Evolutionary conservation across 2,329 filamentous ascomycete genomes (phyloP), one percentile per base, ranked within the genome.

Genomic region (Geoglossum cookeanum): DNA sequence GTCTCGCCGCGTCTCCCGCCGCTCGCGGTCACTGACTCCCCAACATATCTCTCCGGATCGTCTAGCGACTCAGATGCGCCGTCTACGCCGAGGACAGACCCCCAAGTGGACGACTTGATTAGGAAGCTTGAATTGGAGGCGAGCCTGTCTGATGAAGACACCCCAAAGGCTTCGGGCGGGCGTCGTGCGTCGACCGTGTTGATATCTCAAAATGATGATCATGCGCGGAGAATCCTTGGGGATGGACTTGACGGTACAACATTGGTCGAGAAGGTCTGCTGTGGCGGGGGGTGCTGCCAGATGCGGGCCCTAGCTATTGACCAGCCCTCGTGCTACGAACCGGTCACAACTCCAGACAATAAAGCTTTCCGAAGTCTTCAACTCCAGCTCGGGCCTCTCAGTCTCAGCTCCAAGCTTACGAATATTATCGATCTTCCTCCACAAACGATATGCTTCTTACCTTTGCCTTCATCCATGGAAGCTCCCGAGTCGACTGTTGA

Each of bases 351-450:
- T 1, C 90, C 91, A 1, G 81, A 92, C 68, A 97, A 94, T 64
- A 78, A 84, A 59, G 92, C 92, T 15, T 98, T 86, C 72, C 78
- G 80, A 58, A 87, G 84, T 59, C 76, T 98, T 54, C 76, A 82
- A 56, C 77, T 97, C 63, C 85, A 84, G 64, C 76, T 97, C 59
- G 81, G 81, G 58, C 77, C 82, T 35, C 80, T 97, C 56, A 85
- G 84, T 4, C 70, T 81, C 59, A 76, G 81, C 60, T 87, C 81
- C 55, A 74, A 78, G 17, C 74, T 97, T 60, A 87, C 83, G 45
- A 83, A 81, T 63, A 72, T 90, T 29, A 75, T 79, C 57, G 80
- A 85, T 6, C 67, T 95, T 54, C 89, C 90, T 0, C 78, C 84
- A 57, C 83, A 86, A 70, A 91, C 78, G 0, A 77, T 89, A 42